These are phyloP conservation scores for Clarireedia paspali DNA, from an alignment of 2,329 filamentous ascomycete genomes.

Conservation along the genomic window DNA sequence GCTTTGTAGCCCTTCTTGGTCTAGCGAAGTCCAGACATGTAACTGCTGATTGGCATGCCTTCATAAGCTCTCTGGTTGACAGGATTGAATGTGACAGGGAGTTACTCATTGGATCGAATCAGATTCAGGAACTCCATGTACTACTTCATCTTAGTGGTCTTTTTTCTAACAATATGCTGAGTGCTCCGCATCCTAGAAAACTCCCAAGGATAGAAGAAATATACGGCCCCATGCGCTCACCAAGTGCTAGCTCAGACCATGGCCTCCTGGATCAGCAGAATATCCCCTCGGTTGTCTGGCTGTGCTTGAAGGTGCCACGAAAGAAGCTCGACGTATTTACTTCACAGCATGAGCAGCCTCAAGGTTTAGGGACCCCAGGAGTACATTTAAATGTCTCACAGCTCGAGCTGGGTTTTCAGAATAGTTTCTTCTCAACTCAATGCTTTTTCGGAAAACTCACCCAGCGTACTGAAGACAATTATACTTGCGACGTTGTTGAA, in stretches of 20 bases:
- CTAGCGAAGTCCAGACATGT: background rate
- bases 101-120: background rate
- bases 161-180: background rate
- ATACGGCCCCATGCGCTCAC: background rate
- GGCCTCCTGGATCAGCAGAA: background rate
- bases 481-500: background rate
- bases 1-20: background rate
- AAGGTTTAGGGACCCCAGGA: background rate
- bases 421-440: background rate
- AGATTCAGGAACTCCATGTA: background rate
- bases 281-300: constrained; percentile 5
- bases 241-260: background rate
- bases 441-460: constrained; percentile 1
- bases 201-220: background rate
- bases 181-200: background rate
- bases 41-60: background rate
- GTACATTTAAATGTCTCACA: background rate
- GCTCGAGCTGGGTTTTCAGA: background rate
- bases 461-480: background rate
- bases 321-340: background rate
- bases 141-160: background rate
- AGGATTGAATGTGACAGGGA: background rate
- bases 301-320: constrained; percentile 8
- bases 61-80: background rate
- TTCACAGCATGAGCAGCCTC: background rate